Evolutionary conservation across 2,329 filamentous ascomycete genomes (phyloP).

Genomic region (Beauveria rudraprayagi): DNA sequence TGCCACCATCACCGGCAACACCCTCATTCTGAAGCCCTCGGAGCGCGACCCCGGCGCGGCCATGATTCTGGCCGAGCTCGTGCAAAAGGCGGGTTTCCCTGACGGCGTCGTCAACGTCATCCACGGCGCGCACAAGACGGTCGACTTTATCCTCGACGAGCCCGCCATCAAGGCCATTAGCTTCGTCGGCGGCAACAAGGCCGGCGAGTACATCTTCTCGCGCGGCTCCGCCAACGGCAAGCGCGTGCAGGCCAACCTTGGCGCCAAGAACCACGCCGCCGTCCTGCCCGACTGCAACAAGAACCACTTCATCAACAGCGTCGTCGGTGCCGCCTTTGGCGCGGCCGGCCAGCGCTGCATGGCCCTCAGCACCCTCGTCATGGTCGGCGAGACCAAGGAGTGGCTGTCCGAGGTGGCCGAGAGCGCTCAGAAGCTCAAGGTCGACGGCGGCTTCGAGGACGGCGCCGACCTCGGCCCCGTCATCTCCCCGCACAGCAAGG

Average conservation of each 20-base stretch:
- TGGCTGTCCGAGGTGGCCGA: slow-evolving; percentile 75
- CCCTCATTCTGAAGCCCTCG: slow-evolving; percentile 75
- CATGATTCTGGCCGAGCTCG: slow-evolving; percentile 78
- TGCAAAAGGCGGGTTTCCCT: slow-evolving; percentile 73
- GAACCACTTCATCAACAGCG: slow-evolving; percentile 80
- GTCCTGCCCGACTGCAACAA: slow-evolving; percentile 83
- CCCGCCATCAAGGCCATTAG: slow-evolving; percentile 78
- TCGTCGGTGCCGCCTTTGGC: slow-evolving; percentile 76
- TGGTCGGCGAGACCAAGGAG: slow-evolving; percentile 76
- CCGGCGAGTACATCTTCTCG: slow-evolving; percentile 77
- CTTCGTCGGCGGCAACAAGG: slow-evolving; percentile 83
- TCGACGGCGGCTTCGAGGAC: slow-evolving; percentile 74
- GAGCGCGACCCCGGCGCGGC: slow-evolving; percentile 77
- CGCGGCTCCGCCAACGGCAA: slow-evolving; percentile 78
- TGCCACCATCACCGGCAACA: slow-evolving; percentile 77
- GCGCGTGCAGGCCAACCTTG: slow-evolving; percentile 80
- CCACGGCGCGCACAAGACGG: slow-evolving; percentile 71
- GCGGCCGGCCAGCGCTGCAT: slow-evolving; percentile 82
- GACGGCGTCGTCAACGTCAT: slow-evolving; percentile 76
- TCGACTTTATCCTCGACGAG: slow-evolving; percentile 81
- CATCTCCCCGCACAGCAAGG: slow-evolving; percentile 70
- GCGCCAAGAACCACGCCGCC: slow-evolving; percentile 82
- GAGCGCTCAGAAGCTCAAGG: slow-evolving; percentile 61
- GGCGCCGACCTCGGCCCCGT: slow-evolving; percentile 76
- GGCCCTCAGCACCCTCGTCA: slow-evolving; percentile 75